Base-by-base conservation (phyloP, 1,139 yeast species). In the Candida frijolesensis region DNA sequence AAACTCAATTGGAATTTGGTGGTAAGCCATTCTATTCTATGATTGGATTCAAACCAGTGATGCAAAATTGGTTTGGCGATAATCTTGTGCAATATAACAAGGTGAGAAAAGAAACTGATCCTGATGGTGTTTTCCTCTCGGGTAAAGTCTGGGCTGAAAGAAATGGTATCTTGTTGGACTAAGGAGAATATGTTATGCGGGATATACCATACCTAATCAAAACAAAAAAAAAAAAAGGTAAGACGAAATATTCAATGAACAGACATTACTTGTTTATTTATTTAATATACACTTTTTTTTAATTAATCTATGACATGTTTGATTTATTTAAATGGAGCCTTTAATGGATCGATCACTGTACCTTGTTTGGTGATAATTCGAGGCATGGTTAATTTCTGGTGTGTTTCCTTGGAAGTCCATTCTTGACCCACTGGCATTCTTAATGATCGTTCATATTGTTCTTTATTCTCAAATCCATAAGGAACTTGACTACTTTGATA, bases 391-490 rank as follows among this genome's bases (percentile, higher is more conserved):
- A 89, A 73, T 65, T 83, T 83, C 73, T 91, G 96, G 72, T 89
- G 96, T 2, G 96, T 84, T 50, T 84, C 88, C 62, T 91, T 83
- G 11, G 96, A 82, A 4, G 95, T 85, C 98, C 98, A 94, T 72
- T 94, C 97, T 69, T 89, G 96, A 32, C 99, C 99, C 54, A 94
- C 76, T n/a, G 99, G 98, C 91, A 91, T 87, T 64, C 96, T 82
- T 61, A 94, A 76, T 2, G 96, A 85, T 64, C 96, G 82, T 68
- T 94, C 99, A 67, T 94, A 95, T 71, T 94, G 98, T 65, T 91
- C 99, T 63, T 87, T 80, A 53, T 87, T 87, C 70, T 94, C 97
- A 67, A 80, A 94, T 51, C 97, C 98, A 79, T 85, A 92, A 30
- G 99, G 99, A 46, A 94, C 96, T 25, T 85, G 83, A 45, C 85